phyloP scores from a whole-genome alignment of 805 yeast species.

The Sugiyamaella marilandica region DNA sequence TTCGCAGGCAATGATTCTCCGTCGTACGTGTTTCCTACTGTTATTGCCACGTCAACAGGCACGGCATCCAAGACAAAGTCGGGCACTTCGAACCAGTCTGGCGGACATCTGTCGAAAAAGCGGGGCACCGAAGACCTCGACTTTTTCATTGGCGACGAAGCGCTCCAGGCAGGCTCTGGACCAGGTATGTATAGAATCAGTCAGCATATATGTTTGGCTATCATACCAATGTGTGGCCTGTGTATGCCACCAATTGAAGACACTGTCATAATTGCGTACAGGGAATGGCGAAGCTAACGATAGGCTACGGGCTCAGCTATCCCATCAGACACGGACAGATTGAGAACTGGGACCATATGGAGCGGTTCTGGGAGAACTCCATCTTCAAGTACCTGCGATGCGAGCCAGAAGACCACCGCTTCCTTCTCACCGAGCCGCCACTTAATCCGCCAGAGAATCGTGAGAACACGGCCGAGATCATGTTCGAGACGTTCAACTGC shows the following conservation, averaged over 20 bases:
- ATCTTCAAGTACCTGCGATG: conserved; percentile 94
- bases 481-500: conserved; percentile 98
- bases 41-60: conserved; percentile 64
- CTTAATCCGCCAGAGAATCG: conserved; percentile 99
- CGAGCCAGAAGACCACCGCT: conserved; percentile 98
- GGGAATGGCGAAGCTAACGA: not conserved
- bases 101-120: conserved; percentile 53
- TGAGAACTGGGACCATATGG: conserved; percentile 99
- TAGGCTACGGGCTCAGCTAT: conserved; percentile 73
- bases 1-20: conserved; percentile 99
- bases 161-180: conserved; percentile 84
- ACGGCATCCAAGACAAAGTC: conserved; percentile 34
- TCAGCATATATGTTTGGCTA: not conserved
- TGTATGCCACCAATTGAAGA: too few species aligned
- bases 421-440: conserved; percentile 95
- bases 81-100: conserved; percentile 31
- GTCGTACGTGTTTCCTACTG: conserved; percentile 95
- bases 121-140: conserved; percentile 92
- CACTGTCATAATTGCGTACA: too few species aligned
- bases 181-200: conserved; percentile 39
- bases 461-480: conserved; percentile 96
- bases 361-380: conserved; percentile 96
- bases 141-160: conserved; percentile 94
- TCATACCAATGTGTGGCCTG: too few species aligned
- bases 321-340: conserved; percentile 98